Evolutionary conservation across 1,139 yeast genomes (phyloP), one percentile per base, ranked within the genome.

Genomic region (Arxiozyma slooffiae): DNA sequence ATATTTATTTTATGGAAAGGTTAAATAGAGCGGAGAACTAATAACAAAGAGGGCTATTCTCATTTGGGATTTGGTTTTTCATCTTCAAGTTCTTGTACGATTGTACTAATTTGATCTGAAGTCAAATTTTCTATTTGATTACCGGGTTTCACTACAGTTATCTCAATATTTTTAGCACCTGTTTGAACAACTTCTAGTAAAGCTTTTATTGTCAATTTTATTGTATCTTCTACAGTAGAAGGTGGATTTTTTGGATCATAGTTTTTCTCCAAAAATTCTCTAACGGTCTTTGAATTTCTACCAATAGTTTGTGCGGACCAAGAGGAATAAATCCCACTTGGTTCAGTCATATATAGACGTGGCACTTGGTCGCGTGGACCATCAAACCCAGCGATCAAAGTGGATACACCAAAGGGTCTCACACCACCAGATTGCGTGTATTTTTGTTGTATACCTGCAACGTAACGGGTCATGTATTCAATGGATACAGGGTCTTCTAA

Each of bases 251-350:
- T 57, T 44, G 57, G 57, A 49, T 60, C 55, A 71, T 86, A 90
- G 63, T 88, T 86, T 72, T 89, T 90, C 69, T 94, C 99, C 68
- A 92, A 77, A 61, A 90, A 86, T 68, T 94, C 98, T 60, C 95
- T 82, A 37, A 94, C 97, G 1, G 97, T 92, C 69, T 92, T 92
- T 55, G 95, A 80, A 53, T 95, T 86, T 66, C 96, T 82, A 52
- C 99, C 99, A 66, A 94, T 92, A 23, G 98, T 90, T 67, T 88
- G 94, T 21, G 98, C 97, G 69, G 90, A 88, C 98, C 98, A 92
- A n/a, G 97, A 96, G 51, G 95, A 88, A 67, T 85, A 92, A 57
- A 92, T 94, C 30, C 99, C 99, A 44, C 96, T 85, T 46, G 98
- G 98, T 68, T 92, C 99, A 20, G 98, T 92, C 70, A 87, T 95